Evolutionary conservation across 2,329 filamentous ascomycete genomes (phyloP).

Genomic region (Pseudogymnoascus sp.): DNA sequence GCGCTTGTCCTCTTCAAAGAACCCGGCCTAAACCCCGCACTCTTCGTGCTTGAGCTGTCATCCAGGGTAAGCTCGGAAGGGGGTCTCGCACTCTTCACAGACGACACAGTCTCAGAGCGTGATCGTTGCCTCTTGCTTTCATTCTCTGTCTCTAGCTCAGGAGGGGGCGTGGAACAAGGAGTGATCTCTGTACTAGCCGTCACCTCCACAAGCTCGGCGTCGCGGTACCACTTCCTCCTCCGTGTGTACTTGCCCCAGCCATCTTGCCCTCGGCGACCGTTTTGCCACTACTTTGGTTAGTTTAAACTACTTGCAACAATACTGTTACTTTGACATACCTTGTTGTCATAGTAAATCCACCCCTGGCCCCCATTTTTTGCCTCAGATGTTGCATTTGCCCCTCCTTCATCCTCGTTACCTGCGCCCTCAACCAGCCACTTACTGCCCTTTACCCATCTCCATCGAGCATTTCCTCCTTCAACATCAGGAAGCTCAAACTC

Average conservation of each 20-base stretch:
- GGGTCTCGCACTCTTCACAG: neutral
- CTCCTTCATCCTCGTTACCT: conserved; percentile 40
- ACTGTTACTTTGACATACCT: conserved; percentile 44
- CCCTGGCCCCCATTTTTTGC: conserved; percentile 42
- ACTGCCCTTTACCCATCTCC: conserved; percentile 78
- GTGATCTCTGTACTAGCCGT: conserved; percentile 34
- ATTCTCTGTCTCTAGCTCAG: neutral
- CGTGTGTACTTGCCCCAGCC: conserved; percentile 94
- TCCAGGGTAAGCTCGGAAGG: neutral
- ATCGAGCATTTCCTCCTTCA: conserved; percentile 52
- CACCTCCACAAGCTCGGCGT: conserved; percentile 86
- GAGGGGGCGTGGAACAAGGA: conserved; percentile 32
- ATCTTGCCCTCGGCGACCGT: conserved; percentile 73
- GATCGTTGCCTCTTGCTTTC: neutral
- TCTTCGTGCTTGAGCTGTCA: conserved; percentile 12
- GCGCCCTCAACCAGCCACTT: conserved; percentile 82
- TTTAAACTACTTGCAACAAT: neutral
- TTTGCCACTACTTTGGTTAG: conserved; percentile 61
- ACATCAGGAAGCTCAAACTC: conserved; percentile 61
- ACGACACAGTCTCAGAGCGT: neutral
- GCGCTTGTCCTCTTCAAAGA: conserved; percentile 14
- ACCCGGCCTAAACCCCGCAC: conserved; percentile 15
- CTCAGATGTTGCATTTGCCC: conserved; percentile 29
- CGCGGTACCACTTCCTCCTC: conserved; percentile 89
- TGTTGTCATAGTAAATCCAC: conserved; percentile 98